Evolutionary conservation across 495 filamentous ascomycete species (phyloP), one percentile per base, ranked within the genome.

Genomic region (Xylaria sp.): DNA sequence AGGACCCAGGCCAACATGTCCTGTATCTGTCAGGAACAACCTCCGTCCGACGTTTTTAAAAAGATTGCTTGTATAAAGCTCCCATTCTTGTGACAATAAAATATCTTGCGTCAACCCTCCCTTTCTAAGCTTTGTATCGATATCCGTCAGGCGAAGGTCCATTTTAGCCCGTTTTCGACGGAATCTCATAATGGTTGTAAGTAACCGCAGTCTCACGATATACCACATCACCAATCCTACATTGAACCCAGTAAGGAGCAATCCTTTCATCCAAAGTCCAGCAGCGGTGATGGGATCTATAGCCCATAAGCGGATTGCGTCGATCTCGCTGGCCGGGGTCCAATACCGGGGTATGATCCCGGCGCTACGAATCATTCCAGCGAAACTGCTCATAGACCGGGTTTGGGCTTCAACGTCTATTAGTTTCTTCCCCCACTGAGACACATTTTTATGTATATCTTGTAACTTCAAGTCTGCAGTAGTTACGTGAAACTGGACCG

Each of bases 51-150:
- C 50, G 5, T 24, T 48, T 19, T 50, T 69, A 19, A 69, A 48
- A 8, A 69, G 55, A 21, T 69, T 61, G 17, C 26, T 46, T 3
- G 53, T 69, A 61, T 69, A 69, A 26, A 44, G 57, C 43, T 31
- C 15, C 67, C 67, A 69, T 37, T 69, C 55, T 24, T 40, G 4
- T 14, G 33, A 21, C 12, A 14, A 17, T 35, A 61, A 1, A 26
- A 59, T 41, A 0, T 68, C 37, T 0, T 2, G 31, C 5, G 9
- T 3, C 19, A 69, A 5, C 12, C 55, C 67, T n/a, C 37, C 41
- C 11, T 29, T 69, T 31, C 29, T 14, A 0, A 69, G 35, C 7
- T 37, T 41, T 6, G 26, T 7, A 43, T 37, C 26, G 3, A 33
- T 11, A 6, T 29, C 19, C 21, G 52, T 21, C 29, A 24, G 50